These are phyloP conservation scores for Podospora pseudoanserina DNA, from an alignment of 495 filamentous ascomycete genomes.

Conservation along the genomic window DNA sequence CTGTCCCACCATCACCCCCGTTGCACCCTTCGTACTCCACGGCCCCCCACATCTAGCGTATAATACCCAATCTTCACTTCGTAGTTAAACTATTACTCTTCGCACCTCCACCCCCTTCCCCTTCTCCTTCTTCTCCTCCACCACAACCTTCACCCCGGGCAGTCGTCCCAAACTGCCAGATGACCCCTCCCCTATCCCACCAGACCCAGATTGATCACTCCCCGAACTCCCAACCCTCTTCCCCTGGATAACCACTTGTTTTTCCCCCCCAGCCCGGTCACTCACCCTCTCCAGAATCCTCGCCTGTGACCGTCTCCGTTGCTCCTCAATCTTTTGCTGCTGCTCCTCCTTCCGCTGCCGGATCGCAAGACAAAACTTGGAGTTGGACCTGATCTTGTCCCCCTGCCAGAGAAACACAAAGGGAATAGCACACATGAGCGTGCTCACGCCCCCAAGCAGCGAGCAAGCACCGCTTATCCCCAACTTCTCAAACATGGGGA, in stretches of 20 bases:
- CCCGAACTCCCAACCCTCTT: not conserved
- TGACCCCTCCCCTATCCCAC: not conserved
- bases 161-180: not conserved
- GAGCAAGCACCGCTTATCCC: constrained; percentile 39
- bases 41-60: too few relatives aligned
- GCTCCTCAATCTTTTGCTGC: not conserved
- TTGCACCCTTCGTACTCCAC: too few relatives aligned
- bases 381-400: constrained; percentile 32
- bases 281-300: not conserved
- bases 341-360: constrained; percentile 34
- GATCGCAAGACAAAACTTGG: constrained; percentile 38
- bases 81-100: not conserved
- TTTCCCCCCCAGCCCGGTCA: not conserved
- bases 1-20: too few relatives aligned
- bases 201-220: not conserved
- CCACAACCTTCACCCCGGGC: not conserved
- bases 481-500: constrained; percentile 37
- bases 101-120: not conserved
- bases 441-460: constrained; percentile 37
- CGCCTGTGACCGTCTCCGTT: not conserved
- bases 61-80: not conserved
- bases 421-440: constrained; percentile 39
- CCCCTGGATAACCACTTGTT: not conserved
- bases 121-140: not conserved
- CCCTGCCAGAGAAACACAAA: constrained; percentile 44